Percentiles rank a stretch among this genome's conserved stretches.
Evolutionary conservation across 352 stramenopile species (phyloP).

Genomic region (Salisapilia sapeloensis): DNA sequence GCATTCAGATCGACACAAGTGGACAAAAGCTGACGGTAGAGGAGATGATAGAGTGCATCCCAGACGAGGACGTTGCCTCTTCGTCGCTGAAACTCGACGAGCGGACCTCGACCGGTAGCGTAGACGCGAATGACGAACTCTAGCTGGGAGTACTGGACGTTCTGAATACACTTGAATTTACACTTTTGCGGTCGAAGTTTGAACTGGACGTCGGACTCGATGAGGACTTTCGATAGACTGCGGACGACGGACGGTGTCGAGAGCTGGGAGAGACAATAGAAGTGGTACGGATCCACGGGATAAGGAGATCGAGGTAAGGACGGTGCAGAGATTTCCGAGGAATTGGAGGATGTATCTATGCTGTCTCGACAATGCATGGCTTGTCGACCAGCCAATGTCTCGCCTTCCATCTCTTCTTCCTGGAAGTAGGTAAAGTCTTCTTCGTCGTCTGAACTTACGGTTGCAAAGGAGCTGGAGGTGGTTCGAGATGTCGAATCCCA

Average conservation of each 20-base stretch:
- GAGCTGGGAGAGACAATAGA: constrained; percentile 28
- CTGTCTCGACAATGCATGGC: too few relatives aligned
- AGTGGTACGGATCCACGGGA: constrained; percentile 69
- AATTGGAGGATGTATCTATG: too few relatives aligned
- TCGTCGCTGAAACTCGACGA: constrained; percentile 65
- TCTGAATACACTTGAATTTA: constrained; percentile 80
- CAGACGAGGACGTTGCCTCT: constrained; percentile 57
- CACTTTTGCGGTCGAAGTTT: constrained; percentile 53
- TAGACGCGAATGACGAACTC: constrained; percentile 68
- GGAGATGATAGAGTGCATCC: constrained; percentile 61
- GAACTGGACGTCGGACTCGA: constrained; percentile 44
- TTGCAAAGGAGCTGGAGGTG: too few relatives aligned
- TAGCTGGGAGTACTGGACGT: constrained; percentile 69
- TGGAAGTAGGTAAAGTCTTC: too few relatives aligned
- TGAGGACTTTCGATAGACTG: constrained; percentile 27
- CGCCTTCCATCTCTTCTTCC: too few relatives aligned
- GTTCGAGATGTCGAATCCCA: too few relatives aligned
- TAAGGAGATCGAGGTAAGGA: constrained; percentile 41
- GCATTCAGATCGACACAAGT: constrained; percentile 26
- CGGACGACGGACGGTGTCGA: constrained; percentile 14
- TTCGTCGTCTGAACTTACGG: too few relatives aligned
- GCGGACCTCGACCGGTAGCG: constrained; percentile 14
- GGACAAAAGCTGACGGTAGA: constrained; percentile 43
- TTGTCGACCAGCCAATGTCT: too few relatives aligned
- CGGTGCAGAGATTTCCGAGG: constrained; percentile 12